Percentiles rank a stretch among this genome's conserved stretches.
Evolutionary conservation across 2,329 filamentous ascomycete species (phyloP).

Genomic region (Aspergillus japonicus): DNA sequence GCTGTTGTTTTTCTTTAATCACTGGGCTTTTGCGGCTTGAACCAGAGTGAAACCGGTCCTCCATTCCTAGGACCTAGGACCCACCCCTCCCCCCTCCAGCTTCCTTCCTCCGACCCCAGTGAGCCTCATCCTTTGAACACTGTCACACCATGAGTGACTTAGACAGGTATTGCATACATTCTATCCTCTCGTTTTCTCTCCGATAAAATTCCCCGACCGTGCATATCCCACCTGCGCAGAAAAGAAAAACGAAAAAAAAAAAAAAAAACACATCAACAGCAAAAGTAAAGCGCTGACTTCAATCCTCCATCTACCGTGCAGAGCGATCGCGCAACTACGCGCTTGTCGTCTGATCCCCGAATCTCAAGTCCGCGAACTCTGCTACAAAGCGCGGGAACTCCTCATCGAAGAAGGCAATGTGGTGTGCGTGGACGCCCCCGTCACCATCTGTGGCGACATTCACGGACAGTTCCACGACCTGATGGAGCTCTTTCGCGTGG

Average conservation of each 20-base stretch:
- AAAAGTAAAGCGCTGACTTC: neutral
- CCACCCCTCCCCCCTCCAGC: slow-evolving; percentile 15
- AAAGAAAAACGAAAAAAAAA: neutral
- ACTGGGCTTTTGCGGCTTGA: slow-evolving; percentile 10
- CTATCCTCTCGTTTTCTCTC: neutral
- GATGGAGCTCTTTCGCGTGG: slow-evolving; percentile 94
- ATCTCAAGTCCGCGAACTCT: slow-evolving; percentile 90
- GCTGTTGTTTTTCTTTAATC: slow-evolving; percentile 15
- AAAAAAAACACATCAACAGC: too few relatives aligned
- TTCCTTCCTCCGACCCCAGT: slow-evolving; percentile 6
- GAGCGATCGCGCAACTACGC: slow-evolving; percentile 92
- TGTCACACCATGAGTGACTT: slow-evolving; percentile 76
- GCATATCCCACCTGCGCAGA: neutral
- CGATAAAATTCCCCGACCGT: neutral
- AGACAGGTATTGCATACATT: slow-evolving; percentile 64
- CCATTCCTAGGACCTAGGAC: slow-evolving; percentile 20
- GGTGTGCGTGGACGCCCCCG: slow-evolving; percentile 88
- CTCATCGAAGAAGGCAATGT: slow-evolving; percentile 98
- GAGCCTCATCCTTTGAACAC: slow-evolving; percentile 8
- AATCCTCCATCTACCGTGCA: slow-evolving; percentile 39
- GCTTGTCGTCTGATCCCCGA: slow-evolving; percentile 96
- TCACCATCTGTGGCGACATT: slow-evolving; percentile 97
- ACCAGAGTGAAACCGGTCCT: slow-evolving; percentile 10
- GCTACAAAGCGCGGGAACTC: slow-evolving; percentile 93
- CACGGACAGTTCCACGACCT: slow-evolving; percentile 95